Base-by-base conservation (phyloP, 768 basidiomycete species). In the Tulasnella sp. region DNA sequence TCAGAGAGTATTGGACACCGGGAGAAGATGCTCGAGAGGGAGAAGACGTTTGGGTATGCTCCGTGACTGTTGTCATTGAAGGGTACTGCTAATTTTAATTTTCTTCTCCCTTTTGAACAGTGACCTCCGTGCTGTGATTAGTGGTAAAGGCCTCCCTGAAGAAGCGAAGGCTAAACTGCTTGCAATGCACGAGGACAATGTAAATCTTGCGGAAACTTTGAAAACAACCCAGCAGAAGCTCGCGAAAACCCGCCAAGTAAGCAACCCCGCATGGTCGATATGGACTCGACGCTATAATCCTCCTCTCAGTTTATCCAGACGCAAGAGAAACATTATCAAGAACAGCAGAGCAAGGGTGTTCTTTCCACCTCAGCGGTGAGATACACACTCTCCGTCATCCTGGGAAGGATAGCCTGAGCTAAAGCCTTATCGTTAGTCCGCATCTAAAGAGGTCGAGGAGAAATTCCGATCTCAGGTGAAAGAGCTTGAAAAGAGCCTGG, bases 1-100 rank as follows among this genome's bases (percentile, higher is more conserved):
- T 85, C 83, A 66, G 88, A 92, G 50, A 85, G 88, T n/a, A 91
- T 97, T 63, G 83, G 83, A 13, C 86, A 93, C 65, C 76, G 93
- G 53, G 95, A 96, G 68, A 81, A 75, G 68, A 82, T 91, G 80
- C 74, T 97, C 38, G 85, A 87, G 67, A 79, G 89, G 49, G 92
- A 95, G 68, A 81, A 86, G 48, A 87, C 87, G 63, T 84, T 91
- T 68, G 85, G 88, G 87, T 89, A 67, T 43, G 76, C 64, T 68
- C n/a, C n/a, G n/a, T n/a, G n/a, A n/a, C n/a, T n/a, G n/a, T n/a
- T 62, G 24, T 9, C 56, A 41, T n/a, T n/a, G n/a, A n/a, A 19
- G n/a, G n/a, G n/a, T n/a, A n/a, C n/a, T n/a, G n/a, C n/a, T n/a
- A n/a, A n/a, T n/a, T n/a, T n/a, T n/a, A 48, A 48, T 5, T 7